Percentiles rank a stretch among this genome's conserved stretches.
phyloP scores from a whole-genome alignment of 768 basidiomycete genomes.

The Auriscalpium microsporum region DNA sequence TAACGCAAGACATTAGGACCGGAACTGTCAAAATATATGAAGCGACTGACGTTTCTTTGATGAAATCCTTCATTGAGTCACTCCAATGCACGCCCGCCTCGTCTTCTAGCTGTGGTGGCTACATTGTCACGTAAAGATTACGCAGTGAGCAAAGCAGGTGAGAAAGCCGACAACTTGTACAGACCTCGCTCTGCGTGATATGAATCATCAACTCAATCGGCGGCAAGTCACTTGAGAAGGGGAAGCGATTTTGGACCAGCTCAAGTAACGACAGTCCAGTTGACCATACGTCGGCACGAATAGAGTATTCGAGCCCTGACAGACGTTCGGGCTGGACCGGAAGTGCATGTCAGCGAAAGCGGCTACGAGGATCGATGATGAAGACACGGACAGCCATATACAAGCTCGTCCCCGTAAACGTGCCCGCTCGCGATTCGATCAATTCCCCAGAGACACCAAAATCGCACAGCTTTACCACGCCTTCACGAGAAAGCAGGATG shows the following conservation, averaged over 20 bases:
- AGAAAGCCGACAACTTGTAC: constrained; percentile 17
- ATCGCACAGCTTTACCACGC: constrained; percentile 86
- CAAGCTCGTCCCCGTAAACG: constrained; percentile 95
- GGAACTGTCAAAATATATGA: neutral
- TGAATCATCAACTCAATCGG: constrained; percentile 93
- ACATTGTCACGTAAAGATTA: constrained; percentile 8
- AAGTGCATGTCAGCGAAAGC: constrained; percentile 7
- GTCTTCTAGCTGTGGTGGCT: constrained; percentile 82
- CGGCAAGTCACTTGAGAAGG: constrained; percentile 85
- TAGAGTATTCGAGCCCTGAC: constrained; percentile 84
- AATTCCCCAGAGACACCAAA: constrained; percentile 98
- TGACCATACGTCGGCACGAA: constrained; percentile 97
- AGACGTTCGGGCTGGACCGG: constrained; percentile 80
- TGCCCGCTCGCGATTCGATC: constrained; percentile 83
- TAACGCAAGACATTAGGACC: constrained; percentile 22
- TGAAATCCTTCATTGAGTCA: constrained; percentile 85
- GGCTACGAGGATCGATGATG: neutral
- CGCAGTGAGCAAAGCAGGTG: constrained; percentile 14
- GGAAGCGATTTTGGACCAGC: constrained; percentile 89
- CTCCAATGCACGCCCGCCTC: constrained; percentile 63
- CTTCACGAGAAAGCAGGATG: constrained; percentile 81
- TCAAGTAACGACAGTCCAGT: constrained; percentile 92
- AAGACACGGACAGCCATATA: constrained; percentile 89
- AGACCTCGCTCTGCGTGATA: constrained; percentile 72
- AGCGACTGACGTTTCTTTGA: constrained; percentile 65